A percentile compares a stretch with the other conserved stretches of the same genome.
phyloP scores from a whole-genome alignment of 495 filamentous ascomycete species.

The Extremus antarcticus region DNA sequence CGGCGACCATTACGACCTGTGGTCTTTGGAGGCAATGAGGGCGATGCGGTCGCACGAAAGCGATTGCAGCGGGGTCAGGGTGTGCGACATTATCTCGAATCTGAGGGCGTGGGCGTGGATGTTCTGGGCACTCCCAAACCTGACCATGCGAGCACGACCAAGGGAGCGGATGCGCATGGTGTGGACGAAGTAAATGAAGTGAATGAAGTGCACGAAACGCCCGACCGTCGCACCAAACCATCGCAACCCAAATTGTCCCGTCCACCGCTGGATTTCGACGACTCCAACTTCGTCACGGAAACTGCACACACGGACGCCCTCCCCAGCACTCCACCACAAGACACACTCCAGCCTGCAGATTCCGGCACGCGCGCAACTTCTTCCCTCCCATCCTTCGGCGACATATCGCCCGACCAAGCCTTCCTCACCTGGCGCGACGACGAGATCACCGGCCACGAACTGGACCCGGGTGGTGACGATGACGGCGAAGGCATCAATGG shows the following conservation, averaged over 20 bases:
- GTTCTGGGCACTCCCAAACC: neutral
- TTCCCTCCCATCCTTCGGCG: neutral
- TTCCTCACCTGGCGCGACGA: slow-evolving; percentile 71
- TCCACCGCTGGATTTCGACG: no score
- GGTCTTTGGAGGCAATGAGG: neutral
- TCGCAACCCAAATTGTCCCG: neutral
- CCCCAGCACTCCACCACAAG: no score
- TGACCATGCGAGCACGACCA: neutral
- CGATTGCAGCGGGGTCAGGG: neutral
- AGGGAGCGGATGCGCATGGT: neutral
- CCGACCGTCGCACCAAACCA: slow-evolving; percentile 3
- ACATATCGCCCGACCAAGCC: slow-evolving; percentile 1
- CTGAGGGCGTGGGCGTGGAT: neutral
- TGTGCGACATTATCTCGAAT: neutral
- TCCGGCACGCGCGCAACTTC: neutral
- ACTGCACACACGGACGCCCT: no score
- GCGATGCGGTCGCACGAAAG: neutral
- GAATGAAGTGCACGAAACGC: slow-evolving; percentile 9
- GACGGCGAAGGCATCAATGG: slow-evolving; percentile 49
- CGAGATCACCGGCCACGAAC: slow-evolving; percentile 72
- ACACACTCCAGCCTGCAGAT: no score
- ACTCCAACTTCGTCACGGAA: no score
- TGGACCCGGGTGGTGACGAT: slow-evolving; percentile 28
- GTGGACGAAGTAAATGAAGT: neutral
- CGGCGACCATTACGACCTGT: neutral